phyloP scores from a whole-genome alignment of 805 yeast genomes.

The Candida anglica region DNA sequence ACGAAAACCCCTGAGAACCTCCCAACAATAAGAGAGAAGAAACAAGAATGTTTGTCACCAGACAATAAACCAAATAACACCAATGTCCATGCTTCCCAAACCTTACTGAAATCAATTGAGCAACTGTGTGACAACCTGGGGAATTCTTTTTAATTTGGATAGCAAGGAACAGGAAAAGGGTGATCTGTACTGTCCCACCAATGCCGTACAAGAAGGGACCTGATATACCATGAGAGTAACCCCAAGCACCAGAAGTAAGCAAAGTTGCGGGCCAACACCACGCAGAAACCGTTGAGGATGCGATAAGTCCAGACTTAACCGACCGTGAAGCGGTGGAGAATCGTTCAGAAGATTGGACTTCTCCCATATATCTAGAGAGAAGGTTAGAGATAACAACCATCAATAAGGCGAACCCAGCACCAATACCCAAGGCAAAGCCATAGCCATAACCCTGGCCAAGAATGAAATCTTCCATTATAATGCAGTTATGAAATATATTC shows the following conservation, averaged over 20 bases:
- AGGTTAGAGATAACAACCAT: conserved; percentile 32
- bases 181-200: conserved; percentile 21
- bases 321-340: conserved; percentile 43
- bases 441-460: conserved; percentile 28
- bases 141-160: conserved; percentile 26
- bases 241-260: conserved; percentile 30
- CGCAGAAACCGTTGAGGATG: conserved; percentile 41
- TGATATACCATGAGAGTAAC: conserved; percentile 39
- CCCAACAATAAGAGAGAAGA: conserved; percentile 30
- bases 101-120: conserved; percentile 11
- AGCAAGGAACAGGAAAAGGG: conserved; percentile 15
- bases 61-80: conserved; percentile 9
- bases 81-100: conserved; percentile 11
- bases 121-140: conserved; percentile 34
- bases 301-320: conserved; percentile 39
- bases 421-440: conserved; percentile 42
- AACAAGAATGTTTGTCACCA: conserved; percentile 10
- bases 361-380: conserved; percentile 32
- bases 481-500: too few species aligned
- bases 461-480: conserved; percentile 1
- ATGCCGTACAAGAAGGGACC: conserved; percentile 35
- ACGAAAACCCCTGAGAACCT: conserved; percentile 40
- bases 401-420: conserved; percentile 39
- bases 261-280: conserved; percentile 43
- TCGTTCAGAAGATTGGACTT: conserved; percentile 38